phyloP scores from a whole-genome alignment of 2,329 filamentous ascomycete genomes.

The Sporothrix pseudoabietina region DNA sequence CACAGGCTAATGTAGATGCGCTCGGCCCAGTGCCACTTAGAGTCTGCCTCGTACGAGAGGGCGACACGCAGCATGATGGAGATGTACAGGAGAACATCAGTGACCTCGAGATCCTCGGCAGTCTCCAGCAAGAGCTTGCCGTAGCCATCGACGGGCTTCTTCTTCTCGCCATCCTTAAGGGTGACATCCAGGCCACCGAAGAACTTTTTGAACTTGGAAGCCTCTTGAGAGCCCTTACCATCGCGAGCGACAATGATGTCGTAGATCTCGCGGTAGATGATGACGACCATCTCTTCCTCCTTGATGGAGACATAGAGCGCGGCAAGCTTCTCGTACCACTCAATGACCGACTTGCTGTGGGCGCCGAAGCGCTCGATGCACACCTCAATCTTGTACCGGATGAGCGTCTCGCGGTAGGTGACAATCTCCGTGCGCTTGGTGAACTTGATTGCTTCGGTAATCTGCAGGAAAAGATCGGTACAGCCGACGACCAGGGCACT shows the following conservation, averaged over 20 bases:
- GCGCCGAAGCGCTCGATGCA: conserved; percentile 43
- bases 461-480: conserved; percentile 43
- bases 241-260: conserved; percentile 41
- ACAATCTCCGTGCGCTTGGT: conserved; percentile 44
- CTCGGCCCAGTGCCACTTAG: conserved; percentile 43
- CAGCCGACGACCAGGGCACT: conserved; percentile 43
- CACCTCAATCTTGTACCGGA: conserved; percentile 45
- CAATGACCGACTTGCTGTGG: conserved; percentile 43
- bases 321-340: conserved; percentile 44
- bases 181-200: conserved; percentile 44
- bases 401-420: conserved; percentile 45
- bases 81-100: conserved; percentile 42
- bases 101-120: conserved; percentile 42
- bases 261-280: conserved; percentile 43
- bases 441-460: conserved; percentile 43
- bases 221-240: conserved; percentile 42
- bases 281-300: conserved; percentile 42
- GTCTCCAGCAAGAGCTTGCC: conserved; percentile 44
- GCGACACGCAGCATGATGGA: conserved; percentile 44
- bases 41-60: conserved; percentile 41
- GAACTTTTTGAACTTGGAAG: conserved; percentile 39
- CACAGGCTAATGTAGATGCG: conserved; percentile 46
- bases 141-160: conserved; percentile 40
- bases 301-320: conserved; percentile 44
- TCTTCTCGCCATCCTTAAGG: conserved; percentile 35